Conservation (phyloP, 306 rosid genomes). For the Citrullus amarus region DNA sequence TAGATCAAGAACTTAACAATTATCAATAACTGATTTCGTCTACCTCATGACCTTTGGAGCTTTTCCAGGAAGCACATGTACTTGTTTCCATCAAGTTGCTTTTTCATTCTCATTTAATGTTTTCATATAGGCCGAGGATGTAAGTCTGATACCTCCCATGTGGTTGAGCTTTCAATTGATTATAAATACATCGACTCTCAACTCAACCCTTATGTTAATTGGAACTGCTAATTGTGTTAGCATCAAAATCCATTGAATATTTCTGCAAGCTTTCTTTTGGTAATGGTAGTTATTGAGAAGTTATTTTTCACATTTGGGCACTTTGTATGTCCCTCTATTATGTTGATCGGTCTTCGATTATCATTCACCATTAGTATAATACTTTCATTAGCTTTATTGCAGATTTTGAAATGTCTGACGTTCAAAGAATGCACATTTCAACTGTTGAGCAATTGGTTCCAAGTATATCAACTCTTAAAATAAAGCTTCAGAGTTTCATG, state of each 20-base stretch:
- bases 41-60: background rate
- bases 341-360: background rate
- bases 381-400: conserved; percentile 16
- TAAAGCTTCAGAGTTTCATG: conserved; percentile 50
- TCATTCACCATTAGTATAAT: background rate
- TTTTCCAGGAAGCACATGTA: background rate
- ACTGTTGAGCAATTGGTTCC: conserved; percentile 57
- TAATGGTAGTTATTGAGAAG: background rate
- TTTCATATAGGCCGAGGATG: background rate
- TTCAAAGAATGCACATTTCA: conserved; percentile 60
- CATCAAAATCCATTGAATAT: background rate
- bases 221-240: background rate
- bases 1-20: background rate
- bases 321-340: background rate
- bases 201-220: background rate
- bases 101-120: background rate
- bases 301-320: background rate
- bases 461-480: conserved; percentile 44
- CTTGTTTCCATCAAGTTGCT: background rate
- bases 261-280: background rate
- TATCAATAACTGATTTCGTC: background rate
- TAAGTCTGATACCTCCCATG: background rate
- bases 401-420: conserved; percentile 65
- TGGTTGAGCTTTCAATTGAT: background rate
- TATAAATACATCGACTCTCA: background rate